phyloP scores from a whole-genome alignment of 306 rosid genomes.

The Pachyrhizus erosus region DNA sequence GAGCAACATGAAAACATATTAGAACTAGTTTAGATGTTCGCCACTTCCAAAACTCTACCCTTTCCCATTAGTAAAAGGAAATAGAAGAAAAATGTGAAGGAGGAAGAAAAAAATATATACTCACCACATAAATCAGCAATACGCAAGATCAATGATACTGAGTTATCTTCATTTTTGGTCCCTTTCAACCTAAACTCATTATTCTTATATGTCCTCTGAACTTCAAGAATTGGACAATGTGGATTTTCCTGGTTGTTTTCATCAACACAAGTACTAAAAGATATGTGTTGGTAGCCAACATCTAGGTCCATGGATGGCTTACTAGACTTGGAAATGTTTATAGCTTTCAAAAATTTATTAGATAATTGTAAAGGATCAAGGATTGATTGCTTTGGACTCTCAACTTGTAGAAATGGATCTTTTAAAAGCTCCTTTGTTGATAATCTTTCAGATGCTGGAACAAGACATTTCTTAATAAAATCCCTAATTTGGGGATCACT shows the following conservation, averaged over 20 bases:
- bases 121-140: conserved; percentile 65
- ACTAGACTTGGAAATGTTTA: conserved; percentile 46
- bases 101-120: not conserved
- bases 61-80: not conserved
- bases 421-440: conserved; percentile 77
- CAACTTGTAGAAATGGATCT: conserved; percentile 73
- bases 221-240: conserved; percentile 53
- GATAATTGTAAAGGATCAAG: conserved; percentile 56
- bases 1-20: not conserved
- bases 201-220: conserved; percentile 54
- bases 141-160: conserved; percentile 66
- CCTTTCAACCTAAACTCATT: conserved; percentile 72
- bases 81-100: no score
- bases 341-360: conserved; percentile 40
- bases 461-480: conserved; percentile 79
- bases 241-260: conserved; percentile 62
- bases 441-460: conserved; percentile 66
- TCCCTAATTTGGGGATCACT: conserved; percentile 62
- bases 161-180: conserved; percentile 56
- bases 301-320: conserved; percentile 73
- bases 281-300: conserved; percentile 55
- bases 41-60: not conserved
- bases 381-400: conserved; percentile 53
- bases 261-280: conserved; percentile 51
- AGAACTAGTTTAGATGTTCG: not conserved